Percentiles rank a stretch among this genome's conserved stretches.
Conservation (phyloP, 345 rosid genomes). For the Microcos paniculata region DNA sequence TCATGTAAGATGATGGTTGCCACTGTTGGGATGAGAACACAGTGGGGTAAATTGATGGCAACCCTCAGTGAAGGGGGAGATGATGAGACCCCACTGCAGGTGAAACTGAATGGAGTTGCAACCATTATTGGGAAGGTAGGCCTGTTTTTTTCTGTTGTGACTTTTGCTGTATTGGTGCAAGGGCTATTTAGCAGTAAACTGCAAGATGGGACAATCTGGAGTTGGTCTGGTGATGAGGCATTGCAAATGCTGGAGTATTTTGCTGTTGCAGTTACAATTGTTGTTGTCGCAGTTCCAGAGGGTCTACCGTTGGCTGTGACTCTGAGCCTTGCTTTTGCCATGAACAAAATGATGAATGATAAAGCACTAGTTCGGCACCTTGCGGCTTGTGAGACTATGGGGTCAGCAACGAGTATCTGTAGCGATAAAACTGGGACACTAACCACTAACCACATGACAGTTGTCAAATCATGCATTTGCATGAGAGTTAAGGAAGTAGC, state of each 20-base stretch:
- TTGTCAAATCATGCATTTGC: conserved; percentile 85
- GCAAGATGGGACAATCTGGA: conserved; percentile 43
- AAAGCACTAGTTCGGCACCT: conserved; percentile 91
- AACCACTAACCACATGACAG: conserved; percentile 91
- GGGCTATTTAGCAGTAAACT: conserved; percentile 63
- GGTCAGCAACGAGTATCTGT: conserved; percentile 90
- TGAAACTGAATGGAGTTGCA: conserved; percentile 89
- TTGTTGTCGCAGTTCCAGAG: conserved; percentile 96
- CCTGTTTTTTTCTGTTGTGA: conserved; percentile 77
- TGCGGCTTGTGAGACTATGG: conserved; percentile 98
- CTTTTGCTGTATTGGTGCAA: conserved; percentile 82
- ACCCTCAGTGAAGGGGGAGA: conserved; percentile 94
- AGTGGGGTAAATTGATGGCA: conserved; percentile 96
- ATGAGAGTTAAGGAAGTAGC: conserved; percentile 53
- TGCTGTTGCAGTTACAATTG: conserved; percentile 91
- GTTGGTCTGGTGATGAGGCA: conserved; percentile 84
- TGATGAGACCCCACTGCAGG: conserved; percentile 95
- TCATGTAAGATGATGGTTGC: conserved; percentile 89
- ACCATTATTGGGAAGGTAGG: conserved; percentile 87
- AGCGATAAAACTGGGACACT: conserved; percentile 95
- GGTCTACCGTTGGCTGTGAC: conserved; percentile 96
- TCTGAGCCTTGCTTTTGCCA: conserved; percentile 93
- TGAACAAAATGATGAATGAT: conserved; percentile 99
- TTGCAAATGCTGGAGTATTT: conserved; percentile 73
- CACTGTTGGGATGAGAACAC: conserved; percentile 96